These are phyloP conservation scores for Auricularia heimuer DNA, from an alignment of 768 basidiomycete genomes.

Conservation along the genomic window DNA sequence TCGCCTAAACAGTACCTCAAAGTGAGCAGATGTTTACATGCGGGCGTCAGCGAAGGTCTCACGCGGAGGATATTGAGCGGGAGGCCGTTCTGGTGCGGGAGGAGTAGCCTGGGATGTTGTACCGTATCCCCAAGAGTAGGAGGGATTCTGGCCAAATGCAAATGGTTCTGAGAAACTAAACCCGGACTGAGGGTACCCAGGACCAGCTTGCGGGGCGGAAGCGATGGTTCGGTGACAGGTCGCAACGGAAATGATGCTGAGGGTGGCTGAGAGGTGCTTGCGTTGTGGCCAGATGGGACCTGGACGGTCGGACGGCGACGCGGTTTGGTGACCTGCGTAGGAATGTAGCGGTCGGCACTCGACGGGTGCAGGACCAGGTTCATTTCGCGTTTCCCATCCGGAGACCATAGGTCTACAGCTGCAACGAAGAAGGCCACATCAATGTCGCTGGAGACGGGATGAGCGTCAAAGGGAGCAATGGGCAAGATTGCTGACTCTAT, in stretches of 20 bases:
- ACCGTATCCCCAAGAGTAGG: neutral
- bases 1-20: neutral
- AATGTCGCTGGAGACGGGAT: constrained; percentile 47
- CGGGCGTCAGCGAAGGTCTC: neutral
- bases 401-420: constrained; percentile 88
- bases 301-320: neutral
- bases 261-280: constrained; percentile 36
- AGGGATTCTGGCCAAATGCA: neutral
- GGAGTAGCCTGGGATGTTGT: neutral
- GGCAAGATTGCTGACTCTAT: constrained; percentile 51
- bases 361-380: constrained; percentile 86
- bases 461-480: neutral
- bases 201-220: neutral
- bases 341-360: constrained; percentile 64
- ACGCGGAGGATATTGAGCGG: neutral
- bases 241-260: constrained; percentile 34
- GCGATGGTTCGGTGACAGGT: neutral
- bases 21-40: neutral
- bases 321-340: constrained; percentile 24
- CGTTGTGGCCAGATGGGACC: constrained; percentile 24
- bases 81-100: neutral
- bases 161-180: neutral
- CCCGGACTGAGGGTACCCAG: neutral
- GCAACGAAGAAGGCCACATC: constrained; percentile 84
- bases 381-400: constrained; percentile 70